Evolutionary conservation across 2,329 filamentous ascomycete genomes (phyloP).

Genomic region (Alternaria angustiovoidea): DNA sequence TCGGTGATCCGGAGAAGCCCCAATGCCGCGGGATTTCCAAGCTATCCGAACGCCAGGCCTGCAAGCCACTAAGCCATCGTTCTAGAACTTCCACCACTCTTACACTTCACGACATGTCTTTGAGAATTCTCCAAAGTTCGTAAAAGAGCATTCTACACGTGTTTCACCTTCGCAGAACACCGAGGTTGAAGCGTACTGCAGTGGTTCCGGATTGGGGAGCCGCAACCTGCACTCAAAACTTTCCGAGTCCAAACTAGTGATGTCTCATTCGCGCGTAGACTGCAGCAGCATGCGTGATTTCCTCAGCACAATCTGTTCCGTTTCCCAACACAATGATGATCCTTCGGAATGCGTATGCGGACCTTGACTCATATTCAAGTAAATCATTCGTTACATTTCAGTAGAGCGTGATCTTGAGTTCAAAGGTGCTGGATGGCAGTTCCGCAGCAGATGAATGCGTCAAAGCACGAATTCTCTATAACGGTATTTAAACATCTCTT

Average conservation of each 20-base stretch:
- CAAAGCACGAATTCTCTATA: background rate
- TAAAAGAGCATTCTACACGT: background rate
- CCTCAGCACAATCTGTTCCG: too few species aligned
- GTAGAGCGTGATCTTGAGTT: background rate
- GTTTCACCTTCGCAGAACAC: background rate
- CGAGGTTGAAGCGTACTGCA: background rate
- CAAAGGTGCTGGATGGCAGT: background rate
- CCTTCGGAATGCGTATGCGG: background rate
- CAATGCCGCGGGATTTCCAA: background rate
- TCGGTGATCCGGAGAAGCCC: background rate
- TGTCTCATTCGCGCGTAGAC: too few species aligned
- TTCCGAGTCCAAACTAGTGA: too few species aligned
- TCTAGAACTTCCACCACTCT: conserved; percentile 5
- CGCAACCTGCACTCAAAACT: background rate
- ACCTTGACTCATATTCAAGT: background rate
- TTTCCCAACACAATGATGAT: background rate
- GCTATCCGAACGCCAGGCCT: conserved; percentile 1
- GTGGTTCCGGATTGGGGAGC: background rate
- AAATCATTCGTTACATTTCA: background rate
- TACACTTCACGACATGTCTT: background rate
- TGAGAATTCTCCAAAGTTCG: background rate
- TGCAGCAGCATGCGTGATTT: too few species aligned
- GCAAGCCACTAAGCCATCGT: background rate
- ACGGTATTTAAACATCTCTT: background rate
- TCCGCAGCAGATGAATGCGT: background rate